These are phyloP conservation scores for Pseudoscleropodium purum DNA, from an alignment of 225 moss, liverwort and hornwort species.

Conservation along the genomic window DNA sequence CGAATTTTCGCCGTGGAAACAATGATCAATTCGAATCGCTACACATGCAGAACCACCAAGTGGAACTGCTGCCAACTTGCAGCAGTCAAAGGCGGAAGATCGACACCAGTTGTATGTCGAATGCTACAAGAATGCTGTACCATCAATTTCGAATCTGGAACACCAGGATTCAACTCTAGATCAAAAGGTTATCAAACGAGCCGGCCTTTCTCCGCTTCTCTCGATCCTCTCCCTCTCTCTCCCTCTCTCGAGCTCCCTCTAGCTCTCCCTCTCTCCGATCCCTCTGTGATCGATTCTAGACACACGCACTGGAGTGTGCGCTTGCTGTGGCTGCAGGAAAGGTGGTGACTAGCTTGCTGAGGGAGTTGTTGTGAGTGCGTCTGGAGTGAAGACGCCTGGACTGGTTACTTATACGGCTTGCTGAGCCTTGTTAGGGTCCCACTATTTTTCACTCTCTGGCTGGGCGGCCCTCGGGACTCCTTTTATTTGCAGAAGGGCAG, in stretches of 20 bases:
- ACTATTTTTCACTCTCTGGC: background rate
- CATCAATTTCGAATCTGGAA: background rate
- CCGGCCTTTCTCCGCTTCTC: background rate
- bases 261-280: background rate
- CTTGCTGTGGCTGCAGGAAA: background rate
- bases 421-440: background rate
- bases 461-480: background rate
- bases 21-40: background rate
- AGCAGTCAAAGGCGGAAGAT: background rate
- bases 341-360: background rate
- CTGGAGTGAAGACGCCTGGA: background rate
- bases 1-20: background rate
- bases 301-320: background rate
- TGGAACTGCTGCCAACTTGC: background rate
- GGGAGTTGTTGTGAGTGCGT: background rate
- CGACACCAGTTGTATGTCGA: background rate
- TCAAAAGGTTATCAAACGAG: background rate
- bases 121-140: background rate
- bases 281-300: background rate
- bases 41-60: background rate
- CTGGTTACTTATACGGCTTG: constrained; percentile 16
- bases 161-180: background rate
- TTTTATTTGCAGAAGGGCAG: background rate
- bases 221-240: background rate
- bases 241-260: background rate